Base-by-base conservation (phyloP, 1,284 basidiomycete genomes). In the Butyriboletus appendiculatus region DNA sequence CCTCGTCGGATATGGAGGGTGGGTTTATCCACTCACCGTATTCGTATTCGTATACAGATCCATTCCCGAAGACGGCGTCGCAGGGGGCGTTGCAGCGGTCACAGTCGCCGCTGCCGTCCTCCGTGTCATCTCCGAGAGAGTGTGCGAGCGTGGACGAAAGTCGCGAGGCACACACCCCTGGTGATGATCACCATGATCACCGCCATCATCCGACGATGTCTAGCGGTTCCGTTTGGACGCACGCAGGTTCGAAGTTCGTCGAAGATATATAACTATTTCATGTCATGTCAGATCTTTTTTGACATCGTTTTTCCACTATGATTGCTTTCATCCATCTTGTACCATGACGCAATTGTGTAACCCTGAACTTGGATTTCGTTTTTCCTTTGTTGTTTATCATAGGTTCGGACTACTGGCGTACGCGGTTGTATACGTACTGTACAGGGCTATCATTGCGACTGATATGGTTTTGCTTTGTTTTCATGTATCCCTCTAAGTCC, bases 171-270 rank as follows among this genome's bases (percentile, higher is more conserved):
- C 57, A 38, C 10, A 45, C 53, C 2, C 50, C 48, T 12, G 28
- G 38, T 2, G 50, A 40, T 8, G 57, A 66, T 38, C 51, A 48
- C 11, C 62, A 43, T 4, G 59, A 64, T 39, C 50, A 46, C n/a
- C 65, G 66, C 3, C 68, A 72, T 48, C 72, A 70, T 18, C 66
- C 71, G 24, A 59, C 63, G 11, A 68, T 75, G 41, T 74, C 76
- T 2, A 65, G 62, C 12, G 65, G 12, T 16, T 72, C 74, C 5
- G 63, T 74, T 50, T 71, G 69, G 58, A 77, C 76, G 5, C 74
- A 79, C 20, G 65, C 70, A 56, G 70, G 67, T 10, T 71, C 67
- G n/a, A 69, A 65, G 50, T 69, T 69, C 45, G 48, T 69, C 15
- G 67, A 69, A 37, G 61, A 63, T 53, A 57, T 67, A 53, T 67